phyloP scores from a whole-genome alignment of 768 basidiomycete genomes.

The Tylopilus cervinicoccineus region DNA sequence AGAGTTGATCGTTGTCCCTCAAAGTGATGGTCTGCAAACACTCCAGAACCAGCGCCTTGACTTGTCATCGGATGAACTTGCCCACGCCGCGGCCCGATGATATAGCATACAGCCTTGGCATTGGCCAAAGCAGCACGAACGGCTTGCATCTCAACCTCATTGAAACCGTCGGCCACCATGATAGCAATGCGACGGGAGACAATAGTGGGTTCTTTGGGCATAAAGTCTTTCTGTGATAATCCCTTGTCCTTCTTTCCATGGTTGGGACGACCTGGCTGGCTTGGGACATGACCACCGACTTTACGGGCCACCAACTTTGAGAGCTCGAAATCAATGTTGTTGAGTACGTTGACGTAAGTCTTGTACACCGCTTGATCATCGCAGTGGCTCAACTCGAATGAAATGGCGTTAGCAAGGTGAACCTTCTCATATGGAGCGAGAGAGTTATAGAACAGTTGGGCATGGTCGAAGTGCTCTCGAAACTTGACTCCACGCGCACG shows the following conservation, averaged over 20 bases:
- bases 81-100: slow-evolving; percentile 68
- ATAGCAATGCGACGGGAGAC: slow-evolving; percentile 71
- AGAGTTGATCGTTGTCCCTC: slow-evolving; percentile 78
- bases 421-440: slow-evolving; percentile 60
- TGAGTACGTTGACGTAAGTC: slow-evolving; percentile 62
- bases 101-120: slow-evolving; percentile 53
- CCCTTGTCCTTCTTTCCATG: slow-evolving; percentile 53
- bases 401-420: slow-evolving; percentile 67
- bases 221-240: slow-evolving; percentile 57
- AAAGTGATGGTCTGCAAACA: slow-evolving; percentile 64
- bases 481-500: slow-evolving; percentile 71
- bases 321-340: slow-evolving; percentile 70
- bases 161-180: slow-evolving; percentile 73
- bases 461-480: slow-evolving; percentile 71
- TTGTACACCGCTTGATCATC: slow-evolving; percentile 71
- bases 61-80: slow-evolving; percentile 35
- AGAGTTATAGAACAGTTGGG: slow-evolving; percentile 82
- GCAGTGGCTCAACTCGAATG: slow-evolving; percentile 84
- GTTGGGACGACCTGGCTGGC: slow-evolving; percentile 46
- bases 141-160: slow-evolving; percentile 51
- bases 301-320: slow-evolving; percentile 64
- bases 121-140: slow-evolving; percentile 52
- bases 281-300: slow-evolving; percentile 59
- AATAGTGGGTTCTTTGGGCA: slow-evolving; percentile 55
- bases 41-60: slow-evolving; percentile 25